Conservation (phyloP, 495 filamentous ascomycete species). For the Bacidia rubella region DNA sequence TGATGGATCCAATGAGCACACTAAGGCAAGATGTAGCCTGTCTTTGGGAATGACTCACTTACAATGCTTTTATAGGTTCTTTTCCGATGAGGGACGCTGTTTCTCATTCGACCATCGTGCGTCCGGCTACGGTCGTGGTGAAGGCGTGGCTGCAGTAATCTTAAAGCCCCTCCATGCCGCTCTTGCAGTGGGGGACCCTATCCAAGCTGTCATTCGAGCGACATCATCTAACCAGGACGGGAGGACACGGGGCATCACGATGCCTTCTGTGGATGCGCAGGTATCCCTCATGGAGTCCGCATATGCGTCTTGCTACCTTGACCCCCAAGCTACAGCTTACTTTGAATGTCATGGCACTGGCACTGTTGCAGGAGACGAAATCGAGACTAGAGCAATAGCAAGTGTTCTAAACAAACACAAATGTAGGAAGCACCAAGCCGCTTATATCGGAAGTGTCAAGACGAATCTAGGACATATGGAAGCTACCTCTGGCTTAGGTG, state of each 20-base stretch:
- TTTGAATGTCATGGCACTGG: conserved; percentile 27
- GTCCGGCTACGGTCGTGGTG: conserved; percentile 27
- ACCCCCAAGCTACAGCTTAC: conserved; percentile 17
- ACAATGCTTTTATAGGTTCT: conserved; percentile 7
- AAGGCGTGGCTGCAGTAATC: conserved; percentile 24
- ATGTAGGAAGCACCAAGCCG: neutral
- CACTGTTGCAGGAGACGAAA: neutral
- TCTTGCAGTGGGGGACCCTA: conserved; percentile 23
- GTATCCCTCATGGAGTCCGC: conserved; percentile 12
- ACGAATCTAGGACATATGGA: conserved; percentile 8
- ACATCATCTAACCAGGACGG: conserved; percentile 29
- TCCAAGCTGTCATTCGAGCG: conserved; percentile 25
- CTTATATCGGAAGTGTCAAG: conserved; percentile 2
- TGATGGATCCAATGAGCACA: conserved; percentile 9
- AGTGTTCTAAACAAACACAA: neutral
- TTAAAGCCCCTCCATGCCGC: conserved; percentile 29
- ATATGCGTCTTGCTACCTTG: conserved; percentile 14
- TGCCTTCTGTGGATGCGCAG: conserved; percentile 20
- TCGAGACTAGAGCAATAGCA: neutral
- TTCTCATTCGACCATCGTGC: conserved; percentile 23
- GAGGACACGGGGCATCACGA: conserved; percentile 21
- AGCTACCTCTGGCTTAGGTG: conserved; percentile 8
- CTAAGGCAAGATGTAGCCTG: neutral
- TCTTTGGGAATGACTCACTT: neutral
- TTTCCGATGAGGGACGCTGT: conserved; percentile 21